Conservation (phyloP, 2,329 filamentous ascomycete species). For the Chrysoporthe puriensis region DNA sequence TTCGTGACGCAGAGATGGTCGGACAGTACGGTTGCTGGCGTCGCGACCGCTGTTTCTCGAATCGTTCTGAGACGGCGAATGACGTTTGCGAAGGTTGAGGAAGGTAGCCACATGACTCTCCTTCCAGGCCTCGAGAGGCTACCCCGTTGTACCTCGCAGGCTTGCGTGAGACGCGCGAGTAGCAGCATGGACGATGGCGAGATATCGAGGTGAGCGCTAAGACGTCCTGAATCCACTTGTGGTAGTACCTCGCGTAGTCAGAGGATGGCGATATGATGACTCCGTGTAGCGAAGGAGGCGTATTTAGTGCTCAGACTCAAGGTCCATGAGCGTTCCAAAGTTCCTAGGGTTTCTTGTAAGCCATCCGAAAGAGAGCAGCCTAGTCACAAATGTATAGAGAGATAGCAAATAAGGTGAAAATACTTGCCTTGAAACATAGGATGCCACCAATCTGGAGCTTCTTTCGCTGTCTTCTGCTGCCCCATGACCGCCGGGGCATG, state of each 20-base stretch:
- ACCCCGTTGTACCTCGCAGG: conserved; percentile 32
- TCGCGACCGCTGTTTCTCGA: neutral
- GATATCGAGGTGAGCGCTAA: conserved; percentile 34
- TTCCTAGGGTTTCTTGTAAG: neutral
- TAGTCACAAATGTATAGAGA: neutral
- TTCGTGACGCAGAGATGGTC: conserved; percentile 15
- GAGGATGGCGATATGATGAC: conserved; percentile 29
- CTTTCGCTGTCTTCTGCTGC: neutral
- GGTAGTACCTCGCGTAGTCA: conserved; percentile 31
- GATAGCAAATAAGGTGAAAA: neutral
- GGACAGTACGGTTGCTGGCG: neutral
- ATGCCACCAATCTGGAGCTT: neutral
- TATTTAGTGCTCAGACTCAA: neutral
- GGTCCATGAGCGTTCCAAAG: neutral
- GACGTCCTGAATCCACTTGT: conserved; percentile 32
- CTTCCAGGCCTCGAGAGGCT: conserved; percentile 29
- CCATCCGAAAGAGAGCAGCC: neutral
- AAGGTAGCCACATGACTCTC: conserved; percentile 42
- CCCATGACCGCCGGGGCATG: neutral
- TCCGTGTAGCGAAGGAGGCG: conserved; percentile 24
- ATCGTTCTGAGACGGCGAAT: conserved; percentile 2
- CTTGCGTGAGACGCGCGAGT: conserved; percentile 34
- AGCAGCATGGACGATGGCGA: conserved; percentile 31
- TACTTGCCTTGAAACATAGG: neutral
- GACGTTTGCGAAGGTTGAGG: conserved; percentile 37